A percentile compares a stretch with the other conserved stretches of the same genome.
phyloP scores from a whole-genome alignment of 1,284 basidiomycete species.

The Cryptococcus sp. region DNA sequence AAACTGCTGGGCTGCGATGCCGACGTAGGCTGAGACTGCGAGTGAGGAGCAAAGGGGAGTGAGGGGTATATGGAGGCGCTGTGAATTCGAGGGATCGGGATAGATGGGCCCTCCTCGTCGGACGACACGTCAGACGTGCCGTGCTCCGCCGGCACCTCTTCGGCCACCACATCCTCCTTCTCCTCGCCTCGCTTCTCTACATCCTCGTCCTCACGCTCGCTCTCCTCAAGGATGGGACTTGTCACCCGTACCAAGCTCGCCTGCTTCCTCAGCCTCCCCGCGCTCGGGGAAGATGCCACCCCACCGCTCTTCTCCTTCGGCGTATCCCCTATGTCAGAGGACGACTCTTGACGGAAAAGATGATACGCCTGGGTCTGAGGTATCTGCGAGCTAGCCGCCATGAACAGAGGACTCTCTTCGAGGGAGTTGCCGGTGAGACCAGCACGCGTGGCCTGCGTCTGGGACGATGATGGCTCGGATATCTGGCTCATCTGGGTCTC shows the following conservation, averaged over 20 bases:
- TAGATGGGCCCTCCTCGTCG: background rate
- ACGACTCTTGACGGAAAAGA: slow-evolving; percentile 20
- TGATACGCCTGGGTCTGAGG: slow-evolving; percentile 30
- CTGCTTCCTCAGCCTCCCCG: background rate
- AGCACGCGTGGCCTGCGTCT: slow-evolving; percentile 13
- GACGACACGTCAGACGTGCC: background rate
- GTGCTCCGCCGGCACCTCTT: background rate
- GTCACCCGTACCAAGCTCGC: slow-evolving; percentile 5
- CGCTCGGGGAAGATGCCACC: background rate
- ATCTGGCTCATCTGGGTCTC: slow-evolving; percentile 7
- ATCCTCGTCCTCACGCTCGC: slow-evolving; percentile 3
- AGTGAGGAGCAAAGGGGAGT: background rate
- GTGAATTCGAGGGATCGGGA: background rate
- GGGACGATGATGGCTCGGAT: background rate
- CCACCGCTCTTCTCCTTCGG: background rate
- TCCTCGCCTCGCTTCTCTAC: background rate
- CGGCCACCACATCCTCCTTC: background rate
- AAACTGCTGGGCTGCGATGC: slow-evolving; percentile 12
- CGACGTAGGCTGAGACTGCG: background rate
- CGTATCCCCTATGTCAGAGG: slow-evolving; percentile 16
- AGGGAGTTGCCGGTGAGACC: background rate
- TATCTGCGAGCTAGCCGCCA: slow-evolving; percentile 27
- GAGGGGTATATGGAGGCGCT: background rate
- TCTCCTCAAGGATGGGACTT: slow-evolving; percentile 13
- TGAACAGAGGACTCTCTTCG: slow-evolving; percentile 24